A percentile compares a stretch with the other conserved stretches of the same genome.
phyloP scores from a whole-genome alignment of 352 stramenopile genomes.

The Phytophthora melonis region DNA sequence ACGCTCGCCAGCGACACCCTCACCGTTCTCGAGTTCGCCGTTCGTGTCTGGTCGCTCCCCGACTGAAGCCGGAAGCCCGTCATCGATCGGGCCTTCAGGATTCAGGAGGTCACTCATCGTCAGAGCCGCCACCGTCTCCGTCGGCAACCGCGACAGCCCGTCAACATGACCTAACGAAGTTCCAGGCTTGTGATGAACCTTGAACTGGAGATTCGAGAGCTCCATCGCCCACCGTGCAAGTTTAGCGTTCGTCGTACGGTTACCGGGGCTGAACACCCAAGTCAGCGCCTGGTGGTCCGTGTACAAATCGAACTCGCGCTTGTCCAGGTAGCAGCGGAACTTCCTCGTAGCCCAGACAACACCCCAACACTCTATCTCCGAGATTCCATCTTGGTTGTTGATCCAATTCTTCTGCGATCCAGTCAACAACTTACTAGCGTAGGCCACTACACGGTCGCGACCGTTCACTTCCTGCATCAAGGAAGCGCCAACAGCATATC shows the following conservation, averaged over 20 bases:
- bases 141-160: constrained; percentile 7
- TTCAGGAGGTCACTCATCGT: background rate
- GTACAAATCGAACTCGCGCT: constrained; percentile 7
- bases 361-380: constrained; percentile 13
- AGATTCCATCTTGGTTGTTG: background rate
- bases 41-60: background rate
- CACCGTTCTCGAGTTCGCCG: too few species aligned
- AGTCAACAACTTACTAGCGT: constrained; percentile 8
- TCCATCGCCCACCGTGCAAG: constrained; percentile 11
- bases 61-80: background rate
- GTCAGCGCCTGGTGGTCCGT: constrained; percentile 16
- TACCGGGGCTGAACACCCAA: constrained; percentile 3
- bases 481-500: constrained; percentile 1
- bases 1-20: too few species aligned
- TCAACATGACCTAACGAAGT: constrained; percentile 7
- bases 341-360: constrained; percentile 5
- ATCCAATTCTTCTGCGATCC: constrained; percentile 18
- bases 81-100: background rate
- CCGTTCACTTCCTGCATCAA: constrained; percentile 8
- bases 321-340: constrained; percentile 14
- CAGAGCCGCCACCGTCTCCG: background rate
- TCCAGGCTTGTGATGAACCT: constrained; percentile 7
- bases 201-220: constrained; percentile 1
- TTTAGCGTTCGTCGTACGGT: constrained; percentile 2
- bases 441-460: constrained; percentile 3